Percentiles rank a stretch among this genome's conserved stretches.
Conservation (phyloP, 257 asterid genomes). For the Cruciata laevipes region DNA sequence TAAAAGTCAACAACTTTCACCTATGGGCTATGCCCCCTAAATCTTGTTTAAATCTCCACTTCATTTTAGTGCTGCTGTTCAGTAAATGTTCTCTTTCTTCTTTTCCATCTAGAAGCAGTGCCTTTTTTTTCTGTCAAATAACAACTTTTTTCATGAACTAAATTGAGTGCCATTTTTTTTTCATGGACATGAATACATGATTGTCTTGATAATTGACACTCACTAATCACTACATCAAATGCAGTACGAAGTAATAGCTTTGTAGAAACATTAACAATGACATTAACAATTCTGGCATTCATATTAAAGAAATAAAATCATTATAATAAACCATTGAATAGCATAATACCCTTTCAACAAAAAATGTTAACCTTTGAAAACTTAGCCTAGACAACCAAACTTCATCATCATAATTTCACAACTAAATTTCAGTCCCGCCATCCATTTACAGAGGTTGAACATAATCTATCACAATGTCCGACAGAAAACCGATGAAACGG, state of each 20-base stretch:
- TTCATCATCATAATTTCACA: slow-evolving; percentile 1
- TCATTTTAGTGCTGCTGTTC: too few relatives aligned
- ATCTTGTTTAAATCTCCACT: too few relatives aligned
- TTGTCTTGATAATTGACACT: too few relatives aligned
- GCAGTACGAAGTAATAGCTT: background rate
- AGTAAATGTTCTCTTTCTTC: too few relatives aligned
- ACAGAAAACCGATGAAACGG: slow-evolving; percentile 9
- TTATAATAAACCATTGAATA: background rate
- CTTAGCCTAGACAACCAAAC: background rate
- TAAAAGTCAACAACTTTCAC: too few relatives aligned
- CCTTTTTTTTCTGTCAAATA: too few relatives aligned
- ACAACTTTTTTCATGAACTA: too few relatives aligned
- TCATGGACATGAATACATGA: too few relatives aligned
- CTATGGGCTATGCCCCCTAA: too few relatives aligned
- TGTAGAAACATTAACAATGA: background rate
- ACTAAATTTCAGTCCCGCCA: slow-evolving; percentile 6
- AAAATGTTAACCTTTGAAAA: slow-evolving; percentile 2
- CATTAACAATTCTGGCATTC: background rate
- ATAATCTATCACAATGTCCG: slow-evolving; percentile 3
- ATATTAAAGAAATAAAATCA: background rate
- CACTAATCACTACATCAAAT: background rate
- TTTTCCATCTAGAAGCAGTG: too few relatives aligned
- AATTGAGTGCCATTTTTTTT: too few relatives aligned
- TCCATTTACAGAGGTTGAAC: slow-evolving; percentile 16
- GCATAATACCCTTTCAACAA: too few relatives aligned